Percentiles rank a stretch among this genome's conserved stretches.
phyloP scores from a whole-genome alignment of 169 alveolate genomes.

The Babesia bigemina region DNA sequence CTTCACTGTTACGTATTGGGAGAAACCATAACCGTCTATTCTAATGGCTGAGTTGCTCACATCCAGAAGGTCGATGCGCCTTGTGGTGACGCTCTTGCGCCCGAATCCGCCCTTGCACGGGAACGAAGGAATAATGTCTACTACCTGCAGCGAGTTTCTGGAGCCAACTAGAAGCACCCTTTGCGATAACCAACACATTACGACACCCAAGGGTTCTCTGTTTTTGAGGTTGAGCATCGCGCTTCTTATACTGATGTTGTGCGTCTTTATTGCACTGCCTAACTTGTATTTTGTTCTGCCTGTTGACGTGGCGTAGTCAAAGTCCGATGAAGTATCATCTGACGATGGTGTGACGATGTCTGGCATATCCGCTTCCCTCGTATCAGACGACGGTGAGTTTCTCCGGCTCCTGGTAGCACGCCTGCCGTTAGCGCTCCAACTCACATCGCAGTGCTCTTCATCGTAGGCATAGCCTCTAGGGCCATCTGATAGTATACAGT shows the following conservation, averaged over 20 bases:
- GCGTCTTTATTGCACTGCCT: conserved; percentile 6
- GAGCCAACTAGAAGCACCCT: conserved; percentile 10
- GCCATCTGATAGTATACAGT: too few relatives aligned
- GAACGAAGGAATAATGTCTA: conserved; percentile 14
- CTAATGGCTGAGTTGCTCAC: background rate
- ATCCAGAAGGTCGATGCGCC: conserved; percentile 10
- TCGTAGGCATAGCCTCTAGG: too few relatives aligned
- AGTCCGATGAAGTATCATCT: too few relatives aligned
- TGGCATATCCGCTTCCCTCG: too few relatives aligned
- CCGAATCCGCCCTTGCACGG: background rate
- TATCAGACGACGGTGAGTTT: too few relatives aligned
- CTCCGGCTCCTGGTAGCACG: too few relatives aligned
- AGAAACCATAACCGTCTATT: background rate
- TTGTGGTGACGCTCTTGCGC: background rate
- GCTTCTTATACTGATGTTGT: background rate
- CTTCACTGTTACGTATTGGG: background rate
- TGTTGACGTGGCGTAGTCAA: too few relatives aligned
- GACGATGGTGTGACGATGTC: too few relatives aligned
- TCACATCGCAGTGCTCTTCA: too few relatives aligned
- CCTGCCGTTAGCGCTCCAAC: too few relatives aligned
- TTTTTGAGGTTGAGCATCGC: background rate
- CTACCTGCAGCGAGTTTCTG: background rate
- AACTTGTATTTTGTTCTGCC: background rate
- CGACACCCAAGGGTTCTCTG: background rate
- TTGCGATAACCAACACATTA: conserved; percentile 14